phyloP scores from a whole-genome alignment of 2,329 filamentous ascomycete genomes.

The Exophiala sideris region DNA sequence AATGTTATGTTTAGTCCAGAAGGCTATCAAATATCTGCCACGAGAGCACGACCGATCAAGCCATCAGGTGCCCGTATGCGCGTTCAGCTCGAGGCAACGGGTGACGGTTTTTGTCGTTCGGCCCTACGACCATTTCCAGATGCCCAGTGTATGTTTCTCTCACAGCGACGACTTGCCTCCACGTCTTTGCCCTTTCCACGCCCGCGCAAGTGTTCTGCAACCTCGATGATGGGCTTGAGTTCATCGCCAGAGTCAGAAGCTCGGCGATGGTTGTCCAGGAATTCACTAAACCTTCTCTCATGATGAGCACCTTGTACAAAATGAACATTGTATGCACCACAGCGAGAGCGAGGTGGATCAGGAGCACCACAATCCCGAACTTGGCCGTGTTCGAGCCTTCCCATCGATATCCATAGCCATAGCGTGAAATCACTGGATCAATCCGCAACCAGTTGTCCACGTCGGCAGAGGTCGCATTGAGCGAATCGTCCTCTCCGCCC shows the following conservation, averaged over 20 bases:
- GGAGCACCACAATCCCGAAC: slow-evolving; percentile 19
- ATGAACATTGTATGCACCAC: slow-evolving; percentile 10
- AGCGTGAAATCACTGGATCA: slow-evolving; percentile 18
- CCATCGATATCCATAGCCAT: slow-evolving; percentile 21
- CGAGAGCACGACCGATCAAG: not conserved
- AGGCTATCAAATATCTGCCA: not conserved
- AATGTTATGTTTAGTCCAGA: no score
- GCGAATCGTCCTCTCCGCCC: slow-evolving; percentile 14
- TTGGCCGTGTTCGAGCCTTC: slow-evolving; percentile 15
- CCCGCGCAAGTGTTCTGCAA: slow-evolving; percentile 22
- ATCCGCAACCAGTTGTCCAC: slow-evolving; percentile 13
- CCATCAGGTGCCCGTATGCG: slow-evolving; percentile 9
- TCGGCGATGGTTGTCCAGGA: slow-evolving; percentile 21
- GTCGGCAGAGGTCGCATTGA: slow-evolving; percentile 16
- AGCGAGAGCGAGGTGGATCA: slow-evolving; percentile 13
- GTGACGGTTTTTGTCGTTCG: slow-evolving; percentile 7
- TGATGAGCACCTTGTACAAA: slow-evolving; percentile 14
- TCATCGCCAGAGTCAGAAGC: slow-evolving; percentile 18
- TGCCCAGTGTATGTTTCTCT: slow-evolving; percentile 16
- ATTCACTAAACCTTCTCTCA: slow-evolving; percentile 12
- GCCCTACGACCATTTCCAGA: slow-evolving; percentile 20
- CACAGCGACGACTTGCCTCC: slow-evolving; percentile 17
- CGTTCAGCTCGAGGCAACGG: slow-evolving; percentile 4
- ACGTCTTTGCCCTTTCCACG: slow-evolving; percentile 12
- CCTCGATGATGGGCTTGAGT: slow-evolving; percentile 15